Evolutionary conservation across 2,329 filamentous ascomycete species (phyloP), one percentile per base, ranked within the genome.

Genomic region (Curvularia sp.): DNA sequence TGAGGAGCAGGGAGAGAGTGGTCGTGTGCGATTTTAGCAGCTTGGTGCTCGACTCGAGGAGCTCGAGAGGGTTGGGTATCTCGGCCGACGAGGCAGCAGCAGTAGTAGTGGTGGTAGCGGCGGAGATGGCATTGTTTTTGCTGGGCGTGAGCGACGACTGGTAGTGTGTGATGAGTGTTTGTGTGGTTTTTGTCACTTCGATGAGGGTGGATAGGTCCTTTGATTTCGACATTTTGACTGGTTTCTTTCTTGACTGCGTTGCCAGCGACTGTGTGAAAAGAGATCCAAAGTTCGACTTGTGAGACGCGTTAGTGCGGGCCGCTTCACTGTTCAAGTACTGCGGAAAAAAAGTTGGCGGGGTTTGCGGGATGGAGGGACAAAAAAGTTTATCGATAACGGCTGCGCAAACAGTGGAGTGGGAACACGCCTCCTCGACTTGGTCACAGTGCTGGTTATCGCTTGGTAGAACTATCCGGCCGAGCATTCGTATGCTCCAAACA

Each of bases 1-100:
- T 90, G 1, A 95, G 86, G 12, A 98, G 84, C 0, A 97, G 87
- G 0, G 91, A 94, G 25, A 97, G 83, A 63, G 96, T 97, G 5
- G 93, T 97, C 1, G 89, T 86, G 73, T 97, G 92, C 0, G 93
- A 91, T 73, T 87, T 88, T 58, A 97, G 86, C 5, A 96, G 82
- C 25, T 83, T 85, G 0, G 91, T 86, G 0, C 90, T 85, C 68
- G 93, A 89, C 67, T 86, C 84, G 32, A 93, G 86, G 57, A 94
- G 83, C 13, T 86, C 79, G 23, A 97, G 83, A 9, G 87, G 82
- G 65, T 71, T 77, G 53, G 60, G 67, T 3, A 71, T 60, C 47
- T 66, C 76, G 56, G 49, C 36, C 18, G 65, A 50, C 25, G 68
- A 57, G 27, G 59, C 57, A 12, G 68, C 10, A 7, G 51, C 3